Evolutionary conservation across 1,284 basidiomycete species (phyloP).

Genomic region (Austroboletus rostrupii): DNA sequence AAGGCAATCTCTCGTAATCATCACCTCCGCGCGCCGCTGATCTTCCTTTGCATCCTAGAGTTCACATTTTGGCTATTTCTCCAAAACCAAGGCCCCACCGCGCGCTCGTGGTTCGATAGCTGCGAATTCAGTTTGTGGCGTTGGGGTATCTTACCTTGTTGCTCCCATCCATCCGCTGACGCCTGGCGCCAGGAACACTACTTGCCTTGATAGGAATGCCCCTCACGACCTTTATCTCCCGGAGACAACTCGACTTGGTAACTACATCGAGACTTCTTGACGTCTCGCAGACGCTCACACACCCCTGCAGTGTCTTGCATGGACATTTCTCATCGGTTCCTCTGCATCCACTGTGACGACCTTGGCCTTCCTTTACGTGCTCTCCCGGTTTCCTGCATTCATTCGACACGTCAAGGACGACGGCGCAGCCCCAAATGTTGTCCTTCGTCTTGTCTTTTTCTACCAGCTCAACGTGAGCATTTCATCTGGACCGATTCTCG

Average conservation of each 20-base stretch:
- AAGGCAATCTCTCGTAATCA: constrained; percentile 42
- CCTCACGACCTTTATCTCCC: constrained; percentile 54
- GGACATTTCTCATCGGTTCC: constrained; percentile 67
- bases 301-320: constrained; percentile 51
- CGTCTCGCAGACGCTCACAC: constrained; percentile 10
- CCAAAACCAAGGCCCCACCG: constrained; percentile 62
- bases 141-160: constrained; percentile 36
- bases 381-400: constrained; percentile 63
- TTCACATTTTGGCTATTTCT: constrained; percentile 76
- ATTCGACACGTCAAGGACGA: constrained; percentile 62
- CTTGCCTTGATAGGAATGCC: constrained; percentile 65
- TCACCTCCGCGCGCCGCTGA: background rate
- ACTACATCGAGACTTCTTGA: constrained; percentile 17
- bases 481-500: background rate
- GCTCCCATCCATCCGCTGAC: constrained; percentile 14
- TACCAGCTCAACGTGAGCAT: constrained; percentile 68
- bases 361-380: constrained; percentile 61
- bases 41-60: constrained; percentile 39
- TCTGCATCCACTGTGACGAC: constrained; percentile 61
- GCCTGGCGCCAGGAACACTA: constrained; percentile 47
- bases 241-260: constrained; percentile 54
- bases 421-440: constrained; percentile 65
- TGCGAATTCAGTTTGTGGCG: constrained; percentile 63
- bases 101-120: constrained; percentile 68
- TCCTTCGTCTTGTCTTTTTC: constrained; percentile 65